Percentiles rank a stretch among this genome's conserved stretches.
Conservation (phyloP, 768 basidiomycete genomes). For the Leucocoprinus birnbaumii region DNA sequence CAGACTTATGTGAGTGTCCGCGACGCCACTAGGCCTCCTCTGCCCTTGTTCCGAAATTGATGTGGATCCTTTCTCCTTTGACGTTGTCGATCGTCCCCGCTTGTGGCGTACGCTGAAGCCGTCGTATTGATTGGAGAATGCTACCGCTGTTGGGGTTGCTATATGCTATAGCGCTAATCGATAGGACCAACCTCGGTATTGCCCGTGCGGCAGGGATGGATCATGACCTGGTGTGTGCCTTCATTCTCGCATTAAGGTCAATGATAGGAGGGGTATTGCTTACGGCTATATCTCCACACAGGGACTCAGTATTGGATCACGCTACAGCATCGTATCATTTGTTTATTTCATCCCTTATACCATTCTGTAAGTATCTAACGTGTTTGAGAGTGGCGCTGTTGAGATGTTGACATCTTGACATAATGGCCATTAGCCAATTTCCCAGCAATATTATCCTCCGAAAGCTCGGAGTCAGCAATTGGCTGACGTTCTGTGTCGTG, state of each 20-base stretch:
- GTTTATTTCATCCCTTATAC: constrained; percentile 48
- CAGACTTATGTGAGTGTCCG: constrained; percentile 2
- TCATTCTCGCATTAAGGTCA: neutral
- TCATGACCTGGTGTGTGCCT: constrained; percentile 29
- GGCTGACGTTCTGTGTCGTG: constrained; percentile 38
- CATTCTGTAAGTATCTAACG: constrained; percentile 32
- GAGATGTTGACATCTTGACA: neutral
- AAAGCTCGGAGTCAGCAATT: constrained; percentile 37
- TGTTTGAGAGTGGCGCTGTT: neutral
- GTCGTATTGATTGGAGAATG: constrained; percentile 34
- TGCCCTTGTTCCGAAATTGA: no score
- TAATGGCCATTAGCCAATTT: constrained; percentile 29
- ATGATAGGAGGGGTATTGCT: neutral
- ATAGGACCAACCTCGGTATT: constrained; percentile 38
- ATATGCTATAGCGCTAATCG: constrained; percentile 36
- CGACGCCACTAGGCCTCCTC: neutral
- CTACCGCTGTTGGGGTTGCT: constrained; percentile 37
- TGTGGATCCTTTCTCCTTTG: neutral
- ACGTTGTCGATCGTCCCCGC: no score
- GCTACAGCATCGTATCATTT: constrained; percentile 44
- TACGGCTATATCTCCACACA: constrained; percentile 16
- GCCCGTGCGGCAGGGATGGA: constrained; percentile 41
- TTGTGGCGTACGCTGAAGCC: constrained; percentile 20
- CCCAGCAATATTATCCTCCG: constrained; percentile 44
- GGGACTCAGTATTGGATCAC: constrained; percentile 33